These are phyloP conservation scores for Kernera saxatilis DNA, from an alignment of 345 rosid species.

Conservation along the genomic window DNA sequence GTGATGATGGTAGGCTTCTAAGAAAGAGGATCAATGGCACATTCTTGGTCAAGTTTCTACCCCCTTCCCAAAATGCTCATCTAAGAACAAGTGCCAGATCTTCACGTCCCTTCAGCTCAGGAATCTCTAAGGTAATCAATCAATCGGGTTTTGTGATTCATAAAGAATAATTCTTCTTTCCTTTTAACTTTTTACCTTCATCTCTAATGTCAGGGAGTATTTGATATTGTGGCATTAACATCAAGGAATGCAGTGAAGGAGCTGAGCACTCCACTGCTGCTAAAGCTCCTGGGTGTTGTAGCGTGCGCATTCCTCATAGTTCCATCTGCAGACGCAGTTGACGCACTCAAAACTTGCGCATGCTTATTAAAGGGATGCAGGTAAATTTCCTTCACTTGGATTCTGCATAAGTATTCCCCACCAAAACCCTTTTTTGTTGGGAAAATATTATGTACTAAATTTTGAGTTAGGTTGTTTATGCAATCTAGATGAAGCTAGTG, in stretches of 20 bases:
- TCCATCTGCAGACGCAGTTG: constrained; percentile 88
- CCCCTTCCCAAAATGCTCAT: constrained; percentile 29
- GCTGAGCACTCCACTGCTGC: constrained; percentile 34
- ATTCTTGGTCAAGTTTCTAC: constrained; percentile 34
- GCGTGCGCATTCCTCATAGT: constrained; percentile 56
- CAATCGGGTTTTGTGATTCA: constrained; percentile 8
- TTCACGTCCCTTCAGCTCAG: constrained; percentile 36
- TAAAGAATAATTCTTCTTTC: not conserved
- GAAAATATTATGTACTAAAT: not conserved
- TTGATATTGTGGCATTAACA: constrained; percentile 34
- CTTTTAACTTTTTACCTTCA: not conserved
- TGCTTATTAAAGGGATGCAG: constrained; percentile 92
- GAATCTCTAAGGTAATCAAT: constrained; percentile 28
- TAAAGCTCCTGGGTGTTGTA: constrained; percentile 49
- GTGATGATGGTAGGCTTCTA: constrained; percentile 21
- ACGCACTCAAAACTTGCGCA: constrained; percentile 89
- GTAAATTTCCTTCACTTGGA: constrained; percentile 31
- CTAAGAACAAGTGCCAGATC: constrained; percentile 34
- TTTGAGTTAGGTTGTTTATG: too few relatives aligned
- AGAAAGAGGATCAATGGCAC: constrained; percentile 33
- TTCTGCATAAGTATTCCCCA: not conserved
- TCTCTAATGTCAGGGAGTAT: constrained; percentile 30
- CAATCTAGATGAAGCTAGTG: not conserved
- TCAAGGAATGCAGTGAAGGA: constrained; percentile 34
- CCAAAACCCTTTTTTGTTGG: not conserved